phyloP scores from a whole-genome alignment of 306 rosid species.

The Acacia acuminata region DNA sequence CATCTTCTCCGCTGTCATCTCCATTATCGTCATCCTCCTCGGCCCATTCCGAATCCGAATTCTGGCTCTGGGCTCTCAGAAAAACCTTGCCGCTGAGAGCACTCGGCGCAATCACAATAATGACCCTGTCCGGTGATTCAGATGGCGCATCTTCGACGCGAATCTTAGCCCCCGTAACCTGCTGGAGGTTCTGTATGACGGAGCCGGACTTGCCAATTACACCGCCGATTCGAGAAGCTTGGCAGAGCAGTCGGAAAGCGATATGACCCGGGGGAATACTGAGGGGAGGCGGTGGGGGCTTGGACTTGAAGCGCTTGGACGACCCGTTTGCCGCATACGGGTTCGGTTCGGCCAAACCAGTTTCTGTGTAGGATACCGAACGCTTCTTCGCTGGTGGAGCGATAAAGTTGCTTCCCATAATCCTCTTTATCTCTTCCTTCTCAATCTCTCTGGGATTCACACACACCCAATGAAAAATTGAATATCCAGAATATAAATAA shows the following conservation, averaged over 20 bases:
- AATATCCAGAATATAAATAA: not conserved
- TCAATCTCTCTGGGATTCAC: not conserved
- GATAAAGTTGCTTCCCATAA: constrained; percentile 76
- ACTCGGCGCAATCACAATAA: constrained; percentile 51
- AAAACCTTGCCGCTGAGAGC: constrained; percentile 33
- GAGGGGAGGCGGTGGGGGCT: constrained; percentile 50
- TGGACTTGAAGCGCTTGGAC: constrained; percentile 68
- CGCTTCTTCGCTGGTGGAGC: constrained; percentile 83
- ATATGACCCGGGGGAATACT: constrained; percentile 64
- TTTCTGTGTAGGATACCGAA: constrained; percentile 26
- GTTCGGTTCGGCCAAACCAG: constrained; percentile 44
- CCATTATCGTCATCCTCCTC: not conserved
- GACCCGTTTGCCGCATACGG: constrained; percentile 47
- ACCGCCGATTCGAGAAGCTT: constrained; percentile 88
- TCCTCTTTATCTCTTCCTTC: not conserved
- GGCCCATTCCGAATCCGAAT: not conserved
- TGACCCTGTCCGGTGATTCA: constrained; percentile 79
- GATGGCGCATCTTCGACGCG: constrained; percentile 69
- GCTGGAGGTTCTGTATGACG: constrained; percentile 77
- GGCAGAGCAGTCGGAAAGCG: constrained; percentile 86
- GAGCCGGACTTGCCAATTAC: constrained; percentile 87
- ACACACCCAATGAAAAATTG: not conserved
- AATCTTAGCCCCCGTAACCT: constrained; percentile 81
- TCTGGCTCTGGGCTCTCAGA: not conserved
- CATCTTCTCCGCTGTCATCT: constrained; percentile 21